Base-by-base conservation (phyloP, 176 grass and related monocot species). In the Zea luxurians region DNA sequence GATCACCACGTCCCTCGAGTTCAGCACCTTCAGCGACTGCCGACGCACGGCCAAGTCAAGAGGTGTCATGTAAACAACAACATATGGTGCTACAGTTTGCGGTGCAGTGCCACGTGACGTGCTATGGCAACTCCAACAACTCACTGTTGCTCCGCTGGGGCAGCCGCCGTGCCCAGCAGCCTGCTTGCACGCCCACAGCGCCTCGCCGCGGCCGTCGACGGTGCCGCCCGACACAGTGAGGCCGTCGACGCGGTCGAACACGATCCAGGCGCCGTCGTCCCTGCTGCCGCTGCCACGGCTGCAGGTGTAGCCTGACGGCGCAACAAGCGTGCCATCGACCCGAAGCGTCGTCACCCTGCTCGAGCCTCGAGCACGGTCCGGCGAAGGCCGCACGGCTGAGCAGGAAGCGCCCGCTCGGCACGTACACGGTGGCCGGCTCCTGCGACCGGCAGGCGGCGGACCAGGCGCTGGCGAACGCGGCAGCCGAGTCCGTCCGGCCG, bases 181-280 rank as follows among this genome's bases (percentile, higher is more conserved):
- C 70, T 27, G 27, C 27, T 90, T 93, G 81, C 87, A 90, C 43
- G 71, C 73, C 91, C 91, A 93, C 36, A 93, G 66, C 16, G 71
- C 13, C 8, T 49, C 6, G 12, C 90, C 86, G n/a, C 58, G 17
- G 53, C 86, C 90, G 74, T 92, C 90, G 13, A 92, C 43, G 9
- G 55, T 68, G 55, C 86, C 83, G 66, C 90, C 90, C 55, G 48
- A 66, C 68, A 92, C 55, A 4, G 83, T 84, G 18, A 92, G 64
- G 38, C 90, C 86, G 1, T 70, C 63, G 57, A 89, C 64, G 41
- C 66, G 62, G 60, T 86, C 77, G 78, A 92, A 92, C 48, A 75
- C 57, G 41, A 86, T 74, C 90, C 86, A 92, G 6, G 62, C 71
- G 16, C 6, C 53, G 1, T 78, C n/a, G 10, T 18, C 64, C 8